Conservation (phyloP, 257 asterid genomes). For the Marsdenia floribunda region DNA sequence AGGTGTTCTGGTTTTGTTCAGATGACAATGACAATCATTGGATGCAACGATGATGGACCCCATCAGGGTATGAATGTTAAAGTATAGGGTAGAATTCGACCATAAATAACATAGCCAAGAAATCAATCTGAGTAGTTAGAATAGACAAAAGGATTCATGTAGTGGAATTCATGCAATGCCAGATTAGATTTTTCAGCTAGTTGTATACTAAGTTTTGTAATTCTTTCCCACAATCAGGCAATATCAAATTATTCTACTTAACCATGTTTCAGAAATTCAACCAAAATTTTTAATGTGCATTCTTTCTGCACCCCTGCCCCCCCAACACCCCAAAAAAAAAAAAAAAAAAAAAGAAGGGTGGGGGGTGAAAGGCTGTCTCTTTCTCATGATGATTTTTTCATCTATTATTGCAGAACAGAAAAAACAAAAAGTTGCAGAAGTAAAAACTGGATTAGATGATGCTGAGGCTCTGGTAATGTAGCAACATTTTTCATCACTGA, state of each 20-base stretch:
- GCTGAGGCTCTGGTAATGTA: constrained; percentile 56
- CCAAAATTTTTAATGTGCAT: not conserved
- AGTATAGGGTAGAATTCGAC: not conserved
- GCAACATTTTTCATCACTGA: not conserved
- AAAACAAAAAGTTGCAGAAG: constrained; percentile 54
- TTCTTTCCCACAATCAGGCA: not conserved
- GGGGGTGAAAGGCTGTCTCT: not conserved
- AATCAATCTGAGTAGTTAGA: not conserved
- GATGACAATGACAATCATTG: not conserved
- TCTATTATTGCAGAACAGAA: constrained; percentile 50
- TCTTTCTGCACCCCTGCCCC: not conserved
- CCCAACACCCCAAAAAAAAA: no score
- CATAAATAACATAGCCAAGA: not conserved
- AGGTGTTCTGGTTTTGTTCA: not conserved
- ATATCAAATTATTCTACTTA: not conserved
- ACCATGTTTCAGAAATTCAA: not conserved
- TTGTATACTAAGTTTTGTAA: not conserved
- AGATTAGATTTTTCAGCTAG: not conserved
- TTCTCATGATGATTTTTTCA: constrained; percentile 11
- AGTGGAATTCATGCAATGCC: not conserved
- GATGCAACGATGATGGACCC: not conserved
- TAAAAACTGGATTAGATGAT: constrained; percentile 49
- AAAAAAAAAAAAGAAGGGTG: no score
- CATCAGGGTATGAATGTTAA: not conserved
- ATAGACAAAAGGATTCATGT: not conserved